phyloP scores from a whole-genome alignment of 768 basidiomycete species.

The Leccinum subtestaceum region DNA sequence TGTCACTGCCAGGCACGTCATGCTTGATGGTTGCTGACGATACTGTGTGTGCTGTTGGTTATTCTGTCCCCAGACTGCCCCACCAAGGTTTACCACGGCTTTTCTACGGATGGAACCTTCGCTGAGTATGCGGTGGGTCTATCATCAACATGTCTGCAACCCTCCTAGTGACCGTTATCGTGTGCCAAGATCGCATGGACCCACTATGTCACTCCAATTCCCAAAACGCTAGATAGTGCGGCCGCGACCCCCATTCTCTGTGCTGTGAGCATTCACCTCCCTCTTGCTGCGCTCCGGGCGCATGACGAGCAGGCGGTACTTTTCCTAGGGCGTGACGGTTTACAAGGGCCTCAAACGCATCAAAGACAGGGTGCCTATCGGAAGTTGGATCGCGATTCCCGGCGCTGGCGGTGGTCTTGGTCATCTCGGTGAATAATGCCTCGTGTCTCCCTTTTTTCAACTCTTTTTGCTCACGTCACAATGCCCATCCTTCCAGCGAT shows the following conservation, averaged over 20 bases:
- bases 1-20: not conserved
- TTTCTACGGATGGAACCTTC: slow-evolving; percentile 45
- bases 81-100: slow-evolving; percentile 26
- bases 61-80: slow-evolving; percentile 16
- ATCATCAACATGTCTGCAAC: not conserved
- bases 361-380: slow-evolving; percentile 24
- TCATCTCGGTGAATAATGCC: slow-evolving; percentile 32
- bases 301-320: not conserved
- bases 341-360: slow-evolving; percentile 45
- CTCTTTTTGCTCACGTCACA: not conserved
- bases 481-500: slow-evolving; percentile 28
- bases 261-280: slow-evolving; percentile 26
- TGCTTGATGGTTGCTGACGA: not conserved
- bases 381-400: slow-evolving; percentile 41
- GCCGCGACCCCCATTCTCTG: slow-evolving; percentile 45
- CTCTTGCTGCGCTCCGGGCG: not conserved
- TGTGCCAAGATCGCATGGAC: slow-evolving; percentile 32
- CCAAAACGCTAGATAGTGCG: slow-evolving; percentile 38
- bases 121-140: slow-evolving; percentile 35
- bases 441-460: not conserved
- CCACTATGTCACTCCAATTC: slow-evolving; percentile 44
- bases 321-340: slow-evolving; percentile 38
- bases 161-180: not conserved
- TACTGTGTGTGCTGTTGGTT: not conserved
- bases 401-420: slow-evolving; percentile 44